These are phyloP conservation scores for Mycena galericulata DNA, from an alignment of 768 basidiomycete genomes.

Conservation along the genomic window DNA sequence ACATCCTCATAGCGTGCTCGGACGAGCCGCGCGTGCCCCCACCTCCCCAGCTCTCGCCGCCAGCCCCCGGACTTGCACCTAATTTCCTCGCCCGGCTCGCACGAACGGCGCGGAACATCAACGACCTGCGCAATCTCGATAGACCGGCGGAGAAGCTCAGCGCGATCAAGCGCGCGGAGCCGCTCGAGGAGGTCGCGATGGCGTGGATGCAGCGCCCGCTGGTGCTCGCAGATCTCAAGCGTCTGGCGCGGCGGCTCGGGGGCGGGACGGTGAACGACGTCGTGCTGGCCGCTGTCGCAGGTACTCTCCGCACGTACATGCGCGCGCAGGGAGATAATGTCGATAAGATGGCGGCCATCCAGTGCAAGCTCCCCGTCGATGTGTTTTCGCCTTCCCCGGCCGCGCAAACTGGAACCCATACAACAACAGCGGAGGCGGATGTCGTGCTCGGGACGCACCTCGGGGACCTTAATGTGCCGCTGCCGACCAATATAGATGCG, in stretches of 20 bases:
- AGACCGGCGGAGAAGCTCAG: not conserved
- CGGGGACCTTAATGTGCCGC: not conserved
- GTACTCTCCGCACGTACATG: conserved; percentile 10
- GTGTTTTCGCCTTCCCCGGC: not conserved
- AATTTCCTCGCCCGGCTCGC: not conserved
- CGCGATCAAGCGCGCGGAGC: conserved; percentile 1
- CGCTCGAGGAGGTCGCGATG: not conserved
- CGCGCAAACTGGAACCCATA: too few relatives aligned
- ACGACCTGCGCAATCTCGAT: not conserved
- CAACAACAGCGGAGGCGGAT: not conserved
- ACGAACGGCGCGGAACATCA: not conserved
- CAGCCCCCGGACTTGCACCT: too few relatives aligned
- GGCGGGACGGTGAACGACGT: conserved; percentile 23
- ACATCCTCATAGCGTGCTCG: not conserved
- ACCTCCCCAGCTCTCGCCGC: not conserved
- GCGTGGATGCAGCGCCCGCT: conserved; percentile 2
- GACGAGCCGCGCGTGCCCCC: not conserved
- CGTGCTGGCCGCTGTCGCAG: conserved; percentile 9
- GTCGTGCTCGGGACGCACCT: conserved; percentile 5
- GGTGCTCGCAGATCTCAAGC: not conserved
- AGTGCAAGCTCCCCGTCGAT: not conserved
- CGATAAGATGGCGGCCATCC: not conserved
- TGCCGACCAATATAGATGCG: not conserved
- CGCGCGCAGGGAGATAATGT: not conserved
- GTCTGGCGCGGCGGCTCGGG: not conserved